Conservation (phyloP, 768 basidiomycete genomes). For the Megacollybia marginata region DNA sequence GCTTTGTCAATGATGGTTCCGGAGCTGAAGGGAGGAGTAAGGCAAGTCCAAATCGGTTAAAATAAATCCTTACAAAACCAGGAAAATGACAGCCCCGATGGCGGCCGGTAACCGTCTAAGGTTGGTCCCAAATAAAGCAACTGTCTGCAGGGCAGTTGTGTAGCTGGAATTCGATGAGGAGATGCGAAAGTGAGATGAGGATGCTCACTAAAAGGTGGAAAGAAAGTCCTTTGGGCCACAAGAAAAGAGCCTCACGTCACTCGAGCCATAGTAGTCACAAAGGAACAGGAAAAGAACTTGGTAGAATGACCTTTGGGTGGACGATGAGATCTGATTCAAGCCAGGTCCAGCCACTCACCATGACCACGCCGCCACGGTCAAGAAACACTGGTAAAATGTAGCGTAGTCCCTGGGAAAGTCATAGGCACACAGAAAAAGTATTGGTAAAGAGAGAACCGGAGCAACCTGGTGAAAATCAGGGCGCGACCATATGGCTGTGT, state of each 20-base stretch:
- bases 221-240: constrained; percentile 43
- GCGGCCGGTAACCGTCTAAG: constrained; percentile 38
- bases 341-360: constrained; percentile 28
- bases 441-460: constrained; percentile 39
- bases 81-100: constrained; percentile 30
- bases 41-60: no score
- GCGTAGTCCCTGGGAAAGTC: constrained; percentile 42
- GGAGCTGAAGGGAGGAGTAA: background rate
- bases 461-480: constrained; percentile 24
- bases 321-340: background rate
- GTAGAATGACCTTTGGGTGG: constrained; percentile 15
- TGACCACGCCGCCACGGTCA: constrained; percentile 39
- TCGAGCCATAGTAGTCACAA: constrained; percentile 11
- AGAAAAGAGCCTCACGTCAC: constrained; percentile 4
- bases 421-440: constrained; percentile 40
- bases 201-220: constrained; percentile 36
- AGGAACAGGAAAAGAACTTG: constrained; percentile 22
- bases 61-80: constrained; percentile 24
- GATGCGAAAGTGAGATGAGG: background rate
- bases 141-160: constrained; percentile 30
- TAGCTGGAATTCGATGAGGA: constrained; percentile 11
- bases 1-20: constrained; percentile 9
- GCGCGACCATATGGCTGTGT: background rate
- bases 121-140: constrained; percentile 45
- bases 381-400: constrained; percentile 38